Base-by-base conservation (phyloP, 2,329 filamentous ascomycete species). In the Curvularia lunata region DNA sequence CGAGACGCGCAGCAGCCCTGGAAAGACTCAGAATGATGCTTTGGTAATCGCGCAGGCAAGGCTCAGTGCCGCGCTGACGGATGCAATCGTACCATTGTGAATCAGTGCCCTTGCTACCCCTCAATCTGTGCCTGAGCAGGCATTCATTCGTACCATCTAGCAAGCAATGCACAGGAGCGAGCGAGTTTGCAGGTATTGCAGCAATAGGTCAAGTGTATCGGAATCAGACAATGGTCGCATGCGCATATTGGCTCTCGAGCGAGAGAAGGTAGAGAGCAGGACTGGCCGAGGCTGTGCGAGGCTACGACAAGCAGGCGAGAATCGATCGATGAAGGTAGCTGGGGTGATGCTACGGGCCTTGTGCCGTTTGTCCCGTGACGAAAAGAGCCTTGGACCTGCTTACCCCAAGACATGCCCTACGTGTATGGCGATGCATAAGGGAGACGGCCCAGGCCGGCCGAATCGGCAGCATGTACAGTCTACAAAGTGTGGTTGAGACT, bases 1-100 rank as follows among this genome's bases (percentile, higher is more conserved):
- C 59, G 59, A 27, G 68, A 70, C 10, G 55, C 52, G 56, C 66
- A 70, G 60, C 68, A 70, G 32, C 68, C 68, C 68, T 70, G 49
- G 23, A 42, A 25, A 42, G 42, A 52, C 19, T 61, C 55, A 59
- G 61, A 58, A 16, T 9, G 21, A 23, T 23, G 12, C n/a, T 41
- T 18, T 23, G n/a, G 10, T 32, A 5, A 32, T 13, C 30, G 12
- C 30, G 30, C 30, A 32, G 30, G 30, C 30, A 32, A 32, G 30
- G 16, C 12, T 32, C 12, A 30, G 8, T 30, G 38, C 10, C 38
- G 21, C 19, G 19, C 38, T 21, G 8, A 23, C 5, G 16, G 40
- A n/a, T 38, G 30, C 50, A 23, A 9, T 52, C 63, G 4, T 63
- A 65, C 63, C 63, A 65, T 65, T 48, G 38, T 60, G 55, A 51